phyloP scores from a whole-genome alignment of 176 grass and related monocot genomes.

The Pontederia paniculata region DNA sequence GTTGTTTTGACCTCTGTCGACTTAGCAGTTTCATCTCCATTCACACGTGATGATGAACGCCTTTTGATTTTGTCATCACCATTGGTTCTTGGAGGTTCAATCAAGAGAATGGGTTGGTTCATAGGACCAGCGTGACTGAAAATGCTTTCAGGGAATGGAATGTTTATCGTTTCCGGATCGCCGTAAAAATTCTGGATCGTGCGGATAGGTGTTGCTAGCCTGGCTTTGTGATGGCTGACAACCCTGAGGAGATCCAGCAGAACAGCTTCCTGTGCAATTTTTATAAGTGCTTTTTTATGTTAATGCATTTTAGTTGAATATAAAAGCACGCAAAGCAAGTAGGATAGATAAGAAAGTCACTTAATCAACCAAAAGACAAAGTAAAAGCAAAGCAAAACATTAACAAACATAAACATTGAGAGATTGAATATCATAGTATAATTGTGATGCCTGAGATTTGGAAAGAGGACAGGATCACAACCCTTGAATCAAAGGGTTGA shows the following conservation, averaged over 20 bases:
- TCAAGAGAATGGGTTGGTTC: slow-evolving; percentile 50
- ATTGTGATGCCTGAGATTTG: too few relatives aligned
- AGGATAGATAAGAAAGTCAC: too few relatives aligned
- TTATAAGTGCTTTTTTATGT: too few relatives aligned
- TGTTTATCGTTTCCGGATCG: slow-evolving; percentile 72
- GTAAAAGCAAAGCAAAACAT: too few relatives aligned
- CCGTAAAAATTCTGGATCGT: slow-evolving; percentile 96
- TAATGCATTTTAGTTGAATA: too few relatives aligned
- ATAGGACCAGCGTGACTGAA: slow-evolving; percentile 34
- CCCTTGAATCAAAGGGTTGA: too few relatives aligned
- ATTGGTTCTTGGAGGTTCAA: slow-evolving; percentile 59
- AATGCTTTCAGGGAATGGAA: slow-evolving; percentile 80
- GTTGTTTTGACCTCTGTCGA: slow-evolving; percentile 24
- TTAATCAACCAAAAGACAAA: too few relatives aligned
- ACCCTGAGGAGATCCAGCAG: slow-evolving; percentile 95
- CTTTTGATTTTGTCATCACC: slow-evolving; percentile 46
- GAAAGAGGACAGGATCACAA: too few relatives aligned
- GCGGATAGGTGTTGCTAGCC: slow-evolving; percentile 93
- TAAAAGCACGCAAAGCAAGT: too few relatives aligned
- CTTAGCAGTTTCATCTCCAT: slow-evolving; percentile 53
- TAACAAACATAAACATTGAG: too few relatives aligned
- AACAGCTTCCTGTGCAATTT: slow-evolving; percentile 61
- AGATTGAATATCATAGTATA: too few relatives aligned
- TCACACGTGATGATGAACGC: slow-evolving; percentile 17
- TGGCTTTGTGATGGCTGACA: slow-evolving; percentile 88